Evolutionary conservation across 768 basidiomycete genomes (phyloP), one percentile per base, ranked within the genome.

Genomic region (Pleurotus salmoneostramineus): DNA sequence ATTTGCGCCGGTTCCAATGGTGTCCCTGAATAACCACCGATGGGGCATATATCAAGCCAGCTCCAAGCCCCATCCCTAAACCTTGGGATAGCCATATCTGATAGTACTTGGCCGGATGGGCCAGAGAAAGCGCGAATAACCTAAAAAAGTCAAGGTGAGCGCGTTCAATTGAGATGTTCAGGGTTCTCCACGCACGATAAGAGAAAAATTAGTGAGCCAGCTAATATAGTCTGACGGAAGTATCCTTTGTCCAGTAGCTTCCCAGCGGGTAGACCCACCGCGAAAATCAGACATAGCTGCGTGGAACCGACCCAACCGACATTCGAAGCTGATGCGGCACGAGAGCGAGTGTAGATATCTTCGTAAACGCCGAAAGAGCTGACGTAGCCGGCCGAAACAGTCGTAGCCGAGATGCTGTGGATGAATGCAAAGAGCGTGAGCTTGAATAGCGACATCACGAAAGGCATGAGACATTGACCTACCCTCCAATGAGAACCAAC

Each of bases 81-180:
- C 78, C 81, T 64, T 82, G 80, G 15, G 68, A 60, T 15, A 81
- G 71, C 48, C 81, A 69, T 14, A 76, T 61, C 72, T 82, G 63
- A 44, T 50, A 50, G 27, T 50, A 50, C 17, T 50, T 31, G 33
- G 27, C 11, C 11, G 17, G n/a, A 12, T 32, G 48, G 48, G 31
- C 33, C 11, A 50, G 10, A 12, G 48, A 50, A 17, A 50, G 10
- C 48, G 33, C 33, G 48, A 50, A 50, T 8, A 32, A 15, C 12
- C 48, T 50, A 12, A 7, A 31, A 12, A 31, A 12, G 10, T 15
- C 8, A 12, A 17, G 37, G 8, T 40, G n/a, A 40, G 37, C 37
- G n/a, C n/a, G 37, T 40, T 11, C 44, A n/a, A n/a, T 17, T 6
- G 12, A 5, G 17, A 6, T 17, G 17, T 6, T n/a, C n/a, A 31